Conservation (phyloP, 2,329 filamentous ascomycete species). For the Aureobasidium sp. region DNA sequence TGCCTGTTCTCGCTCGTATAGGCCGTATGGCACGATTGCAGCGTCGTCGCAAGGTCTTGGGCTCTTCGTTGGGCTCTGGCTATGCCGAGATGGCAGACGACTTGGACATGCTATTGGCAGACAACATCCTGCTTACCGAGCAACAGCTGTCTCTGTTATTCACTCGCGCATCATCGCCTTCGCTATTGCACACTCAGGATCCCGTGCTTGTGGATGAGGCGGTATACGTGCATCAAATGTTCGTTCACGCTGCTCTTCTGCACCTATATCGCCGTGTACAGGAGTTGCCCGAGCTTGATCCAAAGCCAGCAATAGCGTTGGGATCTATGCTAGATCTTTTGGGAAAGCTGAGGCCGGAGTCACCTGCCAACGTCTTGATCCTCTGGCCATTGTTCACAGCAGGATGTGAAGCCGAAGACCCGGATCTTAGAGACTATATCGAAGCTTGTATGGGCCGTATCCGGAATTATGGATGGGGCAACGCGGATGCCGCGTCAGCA, state of each 20-base stretch:
- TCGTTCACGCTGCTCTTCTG: constrained; percentile 4
- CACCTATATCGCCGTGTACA: constrained; percentile 10
- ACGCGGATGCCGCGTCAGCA: background rate
- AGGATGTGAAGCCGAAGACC: constrained; percentile 12
- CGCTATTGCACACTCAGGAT: background rate
- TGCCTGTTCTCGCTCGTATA: constrained; percentile 11
- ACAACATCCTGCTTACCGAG: constrained; percentile 9
- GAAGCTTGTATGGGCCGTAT: background rate
- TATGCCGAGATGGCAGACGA: constrained; percentile 12
- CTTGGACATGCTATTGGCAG: background rate
- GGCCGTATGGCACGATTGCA: constrained; percentile 14
- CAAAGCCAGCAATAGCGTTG: constrained; percentile 2
- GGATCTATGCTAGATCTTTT: constrained; percentile 2
- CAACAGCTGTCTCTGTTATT: constrained; percentile 4
- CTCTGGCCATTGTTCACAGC: constrained; percentile 14
- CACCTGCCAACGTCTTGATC: constrained; percentile 9
- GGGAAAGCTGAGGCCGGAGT: background rate
- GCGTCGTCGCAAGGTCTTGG: background rate
- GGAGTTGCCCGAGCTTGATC: background rate
- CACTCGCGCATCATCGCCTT: constrained; percentile 1
- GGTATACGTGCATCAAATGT: background rate
- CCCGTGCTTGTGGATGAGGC: background rate
- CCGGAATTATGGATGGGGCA: constrained; percentile 7
- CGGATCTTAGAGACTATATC: background rate
- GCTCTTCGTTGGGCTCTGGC: background rate